phyloP scores from a whole-genome alignment of 768 basidiomycete genomes.

The Pleurotus sapidus region DNA sequence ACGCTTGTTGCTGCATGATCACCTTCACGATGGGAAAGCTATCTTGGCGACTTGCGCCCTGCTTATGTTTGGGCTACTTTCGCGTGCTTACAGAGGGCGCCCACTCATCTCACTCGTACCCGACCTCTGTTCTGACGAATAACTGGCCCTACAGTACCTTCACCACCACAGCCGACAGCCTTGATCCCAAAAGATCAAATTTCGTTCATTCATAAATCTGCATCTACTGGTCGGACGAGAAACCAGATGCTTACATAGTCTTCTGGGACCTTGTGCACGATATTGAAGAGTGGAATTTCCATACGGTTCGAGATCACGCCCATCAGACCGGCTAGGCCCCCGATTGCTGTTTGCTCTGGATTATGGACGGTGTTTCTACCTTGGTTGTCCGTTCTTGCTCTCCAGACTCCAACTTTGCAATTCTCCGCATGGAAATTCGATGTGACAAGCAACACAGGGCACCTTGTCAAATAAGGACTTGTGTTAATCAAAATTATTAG shows the following conservation, averaged over 20 bases:
- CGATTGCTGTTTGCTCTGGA: background rate
- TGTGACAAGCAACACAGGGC: too few relatives aligned
- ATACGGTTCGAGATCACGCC: slow-evolving; percentile 37
- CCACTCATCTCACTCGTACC: background rate
- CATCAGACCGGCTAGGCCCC: background rate
- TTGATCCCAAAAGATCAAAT: slow-evolving; percentile 33
- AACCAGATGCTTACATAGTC: slow-evolving; percentile 64
- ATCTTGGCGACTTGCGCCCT: slow-evolving; percentile 28
- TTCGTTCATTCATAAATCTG: slow-evolving; percentile 27
- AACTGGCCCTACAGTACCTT: slow-evolving; percentile 16
- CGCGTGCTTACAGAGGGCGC: slow-evolving; percentile 15
- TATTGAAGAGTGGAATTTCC: slow-evolving; percentile 68
- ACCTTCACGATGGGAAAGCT: slow-evolving; percentile 27
- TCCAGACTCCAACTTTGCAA: too few relatives aligned
- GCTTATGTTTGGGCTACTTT: slow-evolving; percentile 40
- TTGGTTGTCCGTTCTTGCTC: too few relatives aligned
- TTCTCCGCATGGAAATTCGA: too few relatives aligned
- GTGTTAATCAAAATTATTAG: too few relatives aligned
- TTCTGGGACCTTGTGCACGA: slow-evolving; percentile 45
- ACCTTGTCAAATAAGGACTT: too few relatives aligned
- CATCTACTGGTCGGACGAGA: slow-evolving; percentile 39
- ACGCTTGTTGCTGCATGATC: slow-evolving; percentile 30
- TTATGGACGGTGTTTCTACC: too few relatives aligned
- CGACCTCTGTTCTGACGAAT: slow-evolving; percentile 7
- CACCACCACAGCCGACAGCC: slow-evolving; percentile 22